Evolutionary conservation across 192 early-diverging fungal species (phyloP).

Genomic region (Podila verticillata): DNA sequence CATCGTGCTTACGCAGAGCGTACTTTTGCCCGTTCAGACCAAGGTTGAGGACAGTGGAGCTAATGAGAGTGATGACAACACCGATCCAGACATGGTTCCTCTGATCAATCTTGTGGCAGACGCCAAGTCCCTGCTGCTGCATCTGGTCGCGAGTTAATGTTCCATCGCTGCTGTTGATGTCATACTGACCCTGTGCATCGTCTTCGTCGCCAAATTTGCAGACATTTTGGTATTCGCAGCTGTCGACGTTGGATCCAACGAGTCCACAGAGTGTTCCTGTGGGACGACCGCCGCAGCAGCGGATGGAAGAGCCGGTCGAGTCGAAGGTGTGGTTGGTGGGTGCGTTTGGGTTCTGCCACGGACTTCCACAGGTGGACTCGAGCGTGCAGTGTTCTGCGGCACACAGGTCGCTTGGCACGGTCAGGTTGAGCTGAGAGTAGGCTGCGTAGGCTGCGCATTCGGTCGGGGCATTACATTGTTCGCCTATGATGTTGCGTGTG

Average conservation of each 20-base stretch:
- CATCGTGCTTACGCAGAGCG: conserved; percentile 73
- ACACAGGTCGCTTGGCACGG: conserved; percentile 50
- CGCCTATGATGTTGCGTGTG: conserved; percentile 20
- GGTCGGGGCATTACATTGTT: conserved; percentile 56
- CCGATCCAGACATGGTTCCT: conserved; percentile 76
- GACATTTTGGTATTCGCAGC: conserved; percentile 51
- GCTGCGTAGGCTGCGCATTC: conserved; percentile 67
- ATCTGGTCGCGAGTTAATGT: conserved; percentile 27
- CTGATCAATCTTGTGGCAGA: conserved; percentile 58
- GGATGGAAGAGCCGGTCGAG: conserved; percentile 30
- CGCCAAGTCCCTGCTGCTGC: conserved; percentile 45
- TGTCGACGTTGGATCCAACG: conserved; percentile 59
- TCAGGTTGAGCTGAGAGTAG: conserved; percentile 35
- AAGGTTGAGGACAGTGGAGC: conserved; percentile 74
- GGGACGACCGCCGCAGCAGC: conserved; percentile 65
- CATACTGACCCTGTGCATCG: not conserved
- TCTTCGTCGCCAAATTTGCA: conserved; percentile 43
- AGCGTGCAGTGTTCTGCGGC: conserved; percentile 65
- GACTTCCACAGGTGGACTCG: conserved; percentile 68
- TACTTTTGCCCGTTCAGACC: conserved; percentile 87
- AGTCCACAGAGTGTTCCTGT: conserved; percentile 54
- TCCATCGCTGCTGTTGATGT: conserved; percentile 3
- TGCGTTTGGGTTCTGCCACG: conserved; percentile 63
- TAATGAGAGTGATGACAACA: conserved; percentile 73
- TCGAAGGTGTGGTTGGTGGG: conserved; percentile 49